Evolutionary conservation across 257 asterid species (phyloP).

Genomic region (Mentha longifolia): DNA sequence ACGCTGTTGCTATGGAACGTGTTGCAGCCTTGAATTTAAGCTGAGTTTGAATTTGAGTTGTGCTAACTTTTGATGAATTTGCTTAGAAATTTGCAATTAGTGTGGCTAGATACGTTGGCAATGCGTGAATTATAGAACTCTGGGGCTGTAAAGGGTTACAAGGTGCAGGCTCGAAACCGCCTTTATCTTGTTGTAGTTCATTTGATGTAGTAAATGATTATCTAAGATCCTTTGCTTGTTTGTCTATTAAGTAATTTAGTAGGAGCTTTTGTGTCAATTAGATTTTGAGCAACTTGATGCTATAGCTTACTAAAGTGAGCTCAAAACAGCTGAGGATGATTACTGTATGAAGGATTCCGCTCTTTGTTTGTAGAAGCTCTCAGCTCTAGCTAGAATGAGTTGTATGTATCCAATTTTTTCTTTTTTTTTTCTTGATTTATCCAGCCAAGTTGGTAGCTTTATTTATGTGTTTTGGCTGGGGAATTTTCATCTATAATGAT

Average conservation of each 20-base stretch:
- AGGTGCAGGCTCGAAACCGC: neutral
- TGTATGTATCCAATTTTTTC: slow-evolving; percentile 1
- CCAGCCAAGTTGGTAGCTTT: slow-evolving; percentile 2
- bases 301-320: slow-evolving; percentile 10
- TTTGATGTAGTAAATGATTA: neutral
- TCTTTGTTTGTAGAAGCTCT: neutral
- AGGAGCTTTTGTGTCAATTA: neutral
- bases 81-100: slow-evolving; percentile 1
- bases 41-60: neutral
- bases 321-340: slow-evolving; percentile 18
- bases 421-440: slow-evolving; percentile 16
- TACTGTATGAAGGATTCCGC: neutral
- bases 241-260: neutral
- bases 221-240: slow-evolving; percentile 7
- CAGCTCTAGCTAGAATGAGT: slow-evolving; percentile 1
- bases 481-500: neutral
- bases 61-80: slow-evolving; percentile 4
- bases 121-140: neutral
- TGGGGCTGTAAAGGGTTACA: neutral
- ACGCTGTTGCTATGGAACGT: neutral
- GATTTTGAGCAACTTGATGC: neutral
- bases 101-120: neutral
- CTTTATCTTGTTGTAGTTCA: neutral
- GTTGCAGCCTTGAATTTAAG: slow-evolving; percentile 13
- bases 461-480: neutral